A percentile compares a stretch with the other conserved stretches of the same genome.
These are phyloP conservation scores for Lentinula sp. DNA, from an alignment of 768 basidiomycete genomes.

Conservation along the genomic window DNA sequence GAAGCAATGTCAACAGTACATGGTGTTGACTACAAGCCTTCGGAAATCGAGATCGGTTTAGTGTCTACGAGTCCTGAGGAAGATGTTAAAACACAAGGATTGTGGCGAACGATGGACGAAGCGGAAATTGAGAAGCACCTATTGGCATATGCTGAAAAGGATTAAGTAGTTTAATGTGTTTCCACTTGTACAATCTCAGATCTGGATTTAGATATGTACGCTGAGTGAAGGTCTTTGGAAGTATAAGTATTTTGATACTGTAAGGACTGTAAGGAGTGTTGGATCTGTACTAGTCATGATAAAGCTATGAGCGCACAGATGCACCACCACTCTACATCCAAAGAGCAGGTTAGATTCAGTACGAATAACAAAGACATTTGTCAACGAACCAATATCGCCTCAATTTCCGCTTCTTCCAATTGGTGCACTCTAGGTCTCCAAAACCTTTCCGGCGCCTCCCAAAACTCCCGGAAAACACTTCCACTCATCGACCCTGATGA, in stretches of 20 bases:
- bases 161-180: constrained; percentile 35
- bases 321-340: constrained; percentile 60
- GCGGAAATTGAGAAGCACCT: constrained; percentile 74
- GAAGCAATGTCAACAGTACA: constrained; percentile 93
- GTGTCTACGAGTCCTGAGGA: constrained; percentile 76
- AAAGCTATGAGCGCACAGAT: constrained; percentile 29
- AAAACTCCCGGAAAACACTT: constrained; percentile 39
- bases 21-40: constrained; percentile 92
- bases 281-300: not conserved
- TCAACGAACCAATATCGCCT: constrained; percentile 54
- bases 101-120: constrained; percentile 76
- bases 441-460: constrained; percentile 60
- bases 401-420: constrained; percentile 54
- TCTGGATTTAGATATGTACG: not conserved
- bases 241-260: too few relatives aligned
- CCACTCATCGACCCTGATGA: constrained; percentile 11
- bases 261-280: too few relatives aligned
- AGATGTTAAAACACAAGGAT: constrained; percentile 59
- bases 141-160: constrained; percentile 86
- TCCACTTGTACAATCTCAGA: not conserved
- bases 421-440: constrained; percentile 46
- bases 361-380: not conserved
- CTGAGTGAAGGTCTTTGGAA: not conserved
- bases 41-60: constrained; percentile 95
- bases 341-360: constrained; percentile 3